Base-by-base conservation (phyloP, 2,329 filamentous ascomycete species). In the Phialophora tarda region DNA sequence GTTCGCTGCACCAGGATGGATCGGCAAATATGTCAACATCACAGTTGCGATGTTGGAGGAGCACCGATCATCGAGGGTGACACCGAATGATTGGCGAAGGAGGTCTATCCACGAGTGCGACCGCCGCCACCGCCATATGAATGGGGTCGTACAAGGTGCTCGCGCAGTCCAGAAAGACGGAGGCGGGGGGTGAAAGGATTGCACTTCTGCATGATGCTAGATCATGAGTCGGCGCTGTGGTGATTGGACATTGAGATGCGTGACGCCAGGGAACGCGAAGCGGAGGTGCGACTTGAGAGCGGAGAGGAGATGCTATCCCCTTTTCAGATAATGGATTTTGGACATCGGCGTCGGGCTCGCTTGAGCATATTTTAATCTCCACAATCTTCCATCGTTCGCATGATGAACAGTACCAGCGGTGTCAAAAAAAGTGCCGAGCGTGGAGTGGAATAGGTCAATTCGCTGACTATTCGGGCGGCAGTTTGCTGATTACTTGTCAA, bases 321-420 rank as follows among this genome's bases (percentile, higher is more conserved):
- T 44, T 63, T 64, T 57, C 14, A 64, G 65, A 51, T 32, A 67
- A 67, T 67, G 65, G 65, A 67, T n/a, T 67, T 61, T 59, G 38
- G 38, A 23, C 56, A 67, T 67, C 54, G 59, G 12, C 11, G 12
- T 17, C 3, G 34, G 2, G 11, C n/a, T 26, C 32, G 12, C 28
- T 32, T 32, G 14, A 50, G 1, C 17, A 10, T 28, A n/a, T 6
- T 28, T 38, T 28, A 28, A 61, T 38, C 58, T 53, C 58, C 58
- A 61, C 60, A 48, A 28, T 21, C 28, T 51, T 21, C 51, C 14
- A n/a, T 14, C 6, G 3, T 24, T 26, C 17, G 32, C 21, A 55
- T 24, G 28, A 24, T 28, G 28, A 59, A 30, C n/a, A 28, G 47
- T 32, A 23, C 17, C 34, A 10, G 30, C 58, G 58, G 47, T n/a